These are phyloP conservation scores for Cyberlindnera maritima DNA, from an alignment of 805 yeast species.

Conservation along the genomic window DNA sequence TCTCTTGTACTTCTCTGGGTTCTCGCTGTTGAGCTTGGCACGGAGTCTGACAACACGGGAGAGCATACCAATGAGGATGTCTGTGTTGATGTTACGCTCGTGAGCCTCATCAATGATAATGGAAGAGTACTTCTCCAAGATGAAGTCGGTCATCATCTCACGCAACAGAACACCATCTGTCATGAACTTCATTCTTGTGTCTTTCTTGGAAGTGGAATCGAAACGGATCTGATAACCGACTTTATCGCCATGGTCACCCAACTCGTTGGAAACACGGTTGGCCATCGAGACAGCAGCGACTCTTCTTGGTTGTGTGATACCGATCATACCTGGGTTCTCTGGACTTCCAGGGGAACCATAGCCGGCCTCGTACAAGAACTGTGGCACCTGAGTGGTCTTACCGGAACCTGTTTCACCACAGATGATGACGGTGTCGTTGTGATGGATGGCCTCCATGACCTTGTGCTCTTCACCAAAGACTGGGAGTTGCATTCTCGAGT, in stretches of 20 bases:
- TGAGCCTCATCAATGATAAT: conserved; percentile 96
- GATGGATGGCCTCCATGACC: conserved; percentile 93
- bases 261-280: conserved; percentile 68
- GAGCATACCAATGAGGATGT: conserved; percentile 90
- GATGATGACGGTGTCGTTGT: conserved; percentile 83
- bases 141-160: conserved; percentile 88
- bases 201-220: conserved; percentile 60
- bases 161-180: conserved; percentile 92
- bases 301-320: conserved; percentile 93
- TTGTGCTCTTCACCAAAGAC: conserved; percentile 88
- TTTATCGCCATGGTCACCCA: conserved; percentile 65
- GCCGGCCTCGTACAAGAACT: conserved; percentile 89
- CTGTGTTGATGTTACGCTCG: conserved; percentile 94
- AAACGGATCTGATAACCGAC: conserved; percentile 85
- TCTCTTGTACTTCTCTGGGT: conserved; percentile 51
- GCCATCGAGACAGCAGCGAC: conserved; percentile 95
- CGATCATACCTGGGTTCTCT: conserved; percentile 89
- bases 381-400: conserved; percentile 98
- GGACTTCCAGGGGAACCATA: conserved; percentile 59
- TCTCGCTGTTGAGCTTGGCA: conserved; percentile 44
- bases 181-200: conserved; percentile 82
- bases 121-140: conserved; percentile 77
- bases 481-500: conserved; percentile 70
- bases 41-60: conserved; percentile 82
- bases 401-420: conserved; percentile 99